Evolutionary conservation across 306 rosid species (phyloP).

Genomic region (Rosa chinensis): DNA sequence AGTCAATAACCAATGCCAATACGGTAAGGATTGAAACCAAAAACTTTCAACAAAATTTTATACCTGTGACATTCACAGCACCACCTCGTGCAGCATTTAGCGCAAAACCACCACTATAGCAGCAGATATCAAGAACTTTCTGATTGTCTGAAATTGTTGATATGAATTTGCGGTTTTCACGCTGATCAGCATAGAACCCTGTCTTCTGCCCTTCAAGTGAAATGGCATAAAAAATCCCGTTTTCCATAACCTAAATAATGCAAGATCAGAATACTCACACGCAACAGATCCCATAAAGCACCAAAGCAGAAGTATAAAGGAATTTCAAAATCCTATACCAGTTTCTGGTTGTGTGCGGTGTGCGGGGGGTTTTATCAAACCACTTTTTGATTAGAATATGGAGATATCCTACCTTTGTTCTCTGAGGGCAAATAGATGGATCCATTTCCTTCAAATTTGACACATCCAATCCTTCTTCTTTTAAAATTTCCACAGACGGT

Average conservation of each 20-base stretch:
- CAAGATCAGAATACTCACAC: constrained; percentile 16
- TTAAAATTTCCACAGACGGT: constrained; percentile 79
- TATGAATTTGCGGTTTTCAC: constrained; percentile 77
- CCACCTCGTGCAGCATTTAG: constrained; percentile 79
- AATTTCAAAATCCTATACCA: constrained; percentile 13
- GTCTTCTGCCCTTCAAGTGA: constrained; percentile 94
- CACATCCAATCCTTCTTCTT: constrained; percentile 77
- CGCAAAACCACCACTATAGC: constrained; percentile 95
- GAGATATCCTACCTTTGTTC: constrained; percentile 58
- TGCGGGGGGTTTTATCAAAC: not conserved
- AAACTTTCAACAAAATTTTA: not conserved
- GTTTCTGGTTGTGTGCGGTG: not conserved
- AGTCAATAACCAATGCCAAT: not conserved
- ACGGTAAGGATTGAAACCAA: not conserved
- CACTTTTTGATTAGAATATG: constrained; percentile 11
- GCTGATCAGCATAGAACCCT: constrained; percentile 96
- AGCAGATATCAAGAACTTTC: constrained; percentile 88
- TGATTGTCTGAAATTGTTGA: constrained; percentile 67
- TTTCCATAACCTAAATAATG: constrained; percentile 62
- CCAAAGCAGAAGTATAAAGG: not conserved
- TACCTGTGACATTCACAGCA: constrained; percentile 83
- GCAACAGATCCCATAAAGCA: constrained; percentile 21
- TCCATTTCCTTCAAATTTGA: constrained; percentile 49
- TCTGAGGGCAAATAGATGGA: constrained; percentile 58
- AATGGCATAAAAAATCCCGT: constrained; percentile 67